Base-by-base conservation (phyloP, 495 filamentous ascomycete genomes). In the Penicillium cosmopolitanum region DNA sequence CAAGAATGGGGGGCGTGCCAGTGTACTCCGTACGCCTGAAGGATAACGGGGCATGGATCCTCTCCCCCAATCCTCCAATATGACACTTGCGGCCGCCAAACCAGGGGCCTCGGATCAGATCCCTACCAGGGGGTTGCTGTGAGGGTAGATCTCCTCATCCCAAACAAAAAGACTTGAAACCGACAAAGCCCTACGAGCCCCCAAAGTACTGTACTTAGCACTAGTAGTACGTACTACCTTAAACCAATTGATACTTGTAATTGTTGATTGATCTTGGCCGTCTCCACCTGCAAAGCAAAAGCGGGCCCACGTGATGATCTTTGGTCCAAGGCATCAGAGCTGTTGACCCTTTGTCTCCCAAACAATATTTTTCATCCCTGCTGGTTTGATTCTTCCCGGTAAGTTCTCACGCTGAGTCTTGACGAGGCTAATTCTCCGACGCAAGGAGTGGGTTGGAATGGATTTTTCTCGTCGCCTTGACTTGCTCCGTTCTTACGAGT, bases 301-400 rank as follows among this genome's bases (percentile, higher is more conserved):
- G 44, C 43, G 58, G 58, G 42, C 59, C 59, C 64, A 66, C 64
- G 64, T 66, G 64, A 66, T 33, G 50, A 55, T 51, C 55, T 34
- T 25, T 8, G 9, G 23, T 34, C 43, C 50, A 42, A 50, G 51
- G 55, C 58, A 59, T 62, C 56, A 34, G 50, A 64, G 40, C 36
- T 53, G 36, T 51, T 60, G 33, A 42, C 2, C 19, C 31, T 56
- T 40, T 62, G 25, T 55, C 40, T 40, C 40, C 40, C 18, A 7
- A 19, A 50, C 18, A 31, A 36, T 62, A 38, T 53, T 35, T 56
- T 18, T 61, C 40, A 51, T 51, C 55, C 56, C 48, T 53, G 52
- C 5, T 33, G 19, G 50, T 36, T 51, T 31, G 40, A 48, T 50
- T 38, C 8, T 38, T 55, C 50, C 21, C 36, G 57, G 53, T 61